phyloP scores from a whole-genome alignment of 805 yeast genomes.

The Nakazawaea holstii region DNA sequence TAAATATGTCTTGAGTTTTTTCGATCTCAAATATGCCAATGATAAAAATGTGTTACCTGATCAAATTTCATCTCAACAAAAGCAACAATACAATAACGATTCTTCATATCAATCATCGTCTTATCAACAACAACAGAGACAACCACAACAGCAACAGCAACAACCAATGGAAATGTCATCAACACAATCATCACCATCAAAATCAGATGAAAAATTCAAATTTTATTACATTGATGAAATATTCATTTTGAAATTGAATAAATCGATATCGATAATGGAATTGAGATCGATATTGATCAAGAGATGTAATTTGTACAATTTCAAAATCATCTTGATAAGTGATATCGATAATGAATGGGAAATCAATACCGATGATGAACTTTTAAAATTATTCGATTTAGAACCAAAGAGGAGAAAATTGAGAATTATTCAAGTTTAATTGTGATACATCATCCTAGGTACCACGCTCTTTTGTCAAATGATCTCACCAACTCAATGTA shows the following conservation, averaged over 20 bases:
- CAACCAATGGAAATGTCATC: not conserved
- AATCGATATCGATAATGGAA: slow-evolving; percentile 17
- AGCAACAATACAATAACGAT: no score
- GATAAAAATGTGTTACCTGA: slow-evolving; percentile 13
- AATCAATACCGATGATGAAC: slow-evolving; percentile 4
- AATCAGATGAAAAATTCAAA: slow-evolving; percentile 44
- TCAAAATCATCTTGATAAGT: not conserved
- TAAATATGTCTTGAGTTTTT: slow-evolving; percentile 62
- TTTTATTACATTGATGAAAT: slow-evolving; percentile 79
- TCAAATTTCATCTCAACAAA: not conserved
- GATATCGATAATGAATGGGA: slow-evolving; percentile 3
- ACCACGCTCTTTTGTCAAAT: no score
- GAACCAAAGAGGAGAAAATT: slow-evolving; percentile 7
- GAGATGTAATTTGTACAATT: slow-evolving; percentile 4
- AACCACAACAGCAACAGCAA: not conserved
- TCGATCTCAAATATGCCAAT: slow-evolving; percentile 64
- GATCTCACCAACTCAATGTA: no score
- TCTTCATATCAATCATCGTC: not conserved
- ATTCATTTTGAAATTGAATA: slow-evolving; percentile 50
- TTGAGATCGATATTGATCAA: slow-evolving; percentile 16
- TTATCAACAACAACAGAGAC: not conserved
- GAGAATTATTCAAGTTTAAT: slow-evolving; percentile 3
- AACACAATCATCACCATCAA: slow-evolving; percentile 26
- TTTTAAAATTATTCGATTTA: slow-evolving; percentile 2
- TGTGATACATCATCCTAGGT: no score